Conservation (phyloP, 2,329 filamentous ascomycete genomes). For the Fusarium sp. region DNA sequence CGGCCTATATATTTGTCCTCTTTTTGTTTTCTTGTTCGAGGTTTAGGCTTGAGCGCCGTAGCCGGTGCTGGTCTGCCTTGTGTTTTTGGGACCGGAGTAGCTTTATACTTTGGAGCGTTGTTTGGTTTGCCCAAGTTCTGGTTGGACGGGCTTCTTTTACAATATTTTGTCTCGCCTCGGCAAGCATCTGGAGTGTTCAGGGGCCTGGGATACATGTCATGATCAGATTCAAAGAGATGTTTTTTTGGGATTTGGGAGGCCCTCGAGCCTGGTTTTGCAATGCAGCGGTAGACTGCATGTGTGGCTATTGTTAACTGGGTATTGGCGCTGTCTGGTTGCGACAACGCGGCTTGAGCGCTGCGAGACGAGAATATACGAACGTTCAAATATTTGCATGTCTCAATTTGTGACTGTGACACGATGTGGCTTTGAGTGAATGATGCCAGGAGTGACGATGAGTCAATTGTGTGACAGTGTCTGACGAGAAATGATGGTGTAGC, state of each 20-base stretch:
- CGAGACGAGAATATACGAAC: constrained; percentile 53
- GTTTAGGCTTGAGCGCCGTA: constrained; percentile 15
- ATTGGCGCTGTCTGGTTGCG: constrained; percentile 47
- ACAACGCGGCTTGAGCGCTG: constrained; percentile 45
- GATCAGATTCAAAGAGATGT: constrained; percentile 47
- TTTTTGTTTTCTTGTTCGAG: constrained; percentile 37
- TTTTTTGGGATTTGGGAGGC: constrained; percentile 45
- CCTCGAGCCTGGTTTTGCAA: constrained; percentile 50
- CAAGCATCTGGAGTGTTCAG: constrained; percentile 47
- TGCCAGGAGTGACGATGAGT: background rate
- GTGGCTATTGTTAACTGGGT: constrained; percentile 47
- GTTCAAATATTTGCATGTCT: constrained; percentile 36
- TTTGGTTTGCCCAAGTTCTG: constrained; percentile 43
- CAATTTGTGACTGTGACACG: background rate
- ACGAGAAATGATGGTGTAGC: background rate
- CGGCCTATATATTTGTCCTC: constrained; percentile 45
- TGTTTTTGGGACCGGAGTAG: constrained; percentile 33
- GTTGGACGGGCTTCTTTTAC: constrained; percentile 35
- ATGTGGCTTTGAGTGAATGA: background rate
- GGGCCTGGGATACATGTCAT: constrained; percentile 45
- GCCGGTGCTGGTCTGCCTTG: constrained; percentile 29
- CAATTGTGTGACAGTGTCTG: background rate
- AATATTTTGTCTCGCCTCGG: constrained; percentile 39
- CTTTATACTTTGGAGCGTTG: constrained; percentile 40
- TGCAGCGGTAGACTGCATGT: constrained; percentile 44